Conservation (phyloP, 768 basidiomycete genomes). For the Trametes maxima region DNA sequence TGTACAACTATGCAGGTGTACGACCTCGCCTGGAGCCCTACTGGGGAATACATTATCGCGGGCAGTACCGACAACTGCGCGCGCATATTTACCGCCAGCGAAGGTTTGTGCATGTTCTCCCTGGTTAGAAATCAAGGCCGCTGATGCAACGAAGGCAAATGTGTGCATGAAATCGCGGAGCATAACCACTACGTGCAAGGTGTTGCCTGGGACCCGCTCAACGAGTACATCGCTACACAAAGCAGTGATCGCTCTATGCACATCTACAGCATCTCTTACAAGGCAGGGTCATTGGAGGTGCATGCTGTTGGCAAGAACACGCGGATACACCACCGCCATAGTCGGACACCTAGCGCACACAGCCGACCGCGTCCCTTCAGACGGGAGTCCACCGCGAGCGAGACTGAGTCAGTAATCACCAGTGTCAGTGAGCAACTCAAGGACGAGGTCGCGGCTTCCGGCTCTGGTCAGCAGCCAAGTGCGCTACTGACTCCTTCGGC, state of each 20-base stretch:
- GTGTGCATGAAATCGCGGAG: constrained; percentile 87
- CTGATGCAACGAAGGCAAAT: constrained; percentile 59
- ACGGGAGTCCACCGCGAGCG: constrained; percentile 75
- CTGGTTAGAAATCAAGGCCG: background rate
- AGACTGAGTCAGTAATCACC: constrained; percentile 64
- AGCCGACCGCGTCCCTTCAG: constrained; percentile 63
- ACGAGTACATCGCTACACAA: constrained; percentile 97
- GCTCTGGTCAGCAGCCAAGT: constrained; percentile 35
- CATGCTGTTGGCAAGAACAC: constrained; percentile 91
- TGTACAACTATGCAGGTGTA: constrained; percentile 97
- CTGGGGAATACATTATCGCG: constrained; percentile 91
- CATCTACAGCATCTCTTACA: constrained; percentile 81
- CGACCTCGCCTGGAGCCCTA: constrained; percentile 96
- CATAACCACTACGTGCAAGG: constrained; percentile 98
- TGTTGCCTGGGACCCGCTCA: constrained; percentile 97
- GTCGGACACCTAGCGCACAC: constrained; percentile 64
- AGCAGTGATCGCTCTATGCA: constrained; percentile 97
- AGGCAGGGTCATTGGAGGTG: constrained; percentile 82
- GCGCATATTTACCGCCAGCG: constrained; percentile 72
- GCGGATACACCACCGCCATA: constrained; percentile 70
- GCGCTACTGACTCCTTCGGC: constrained; percentile 64
- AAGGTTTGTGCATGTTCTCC: constrained; percentile 51
- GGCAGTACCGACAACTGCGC: constrained; percentile 97
- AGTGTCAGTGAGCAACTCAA: constrained; percentile 56
- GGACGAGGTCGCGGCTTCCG: constrained; percentile 46